Evolutionary conservation across 352 stramenopile species (phyloP).

Genomic region (Globisporangium echinulatum): DNA sequence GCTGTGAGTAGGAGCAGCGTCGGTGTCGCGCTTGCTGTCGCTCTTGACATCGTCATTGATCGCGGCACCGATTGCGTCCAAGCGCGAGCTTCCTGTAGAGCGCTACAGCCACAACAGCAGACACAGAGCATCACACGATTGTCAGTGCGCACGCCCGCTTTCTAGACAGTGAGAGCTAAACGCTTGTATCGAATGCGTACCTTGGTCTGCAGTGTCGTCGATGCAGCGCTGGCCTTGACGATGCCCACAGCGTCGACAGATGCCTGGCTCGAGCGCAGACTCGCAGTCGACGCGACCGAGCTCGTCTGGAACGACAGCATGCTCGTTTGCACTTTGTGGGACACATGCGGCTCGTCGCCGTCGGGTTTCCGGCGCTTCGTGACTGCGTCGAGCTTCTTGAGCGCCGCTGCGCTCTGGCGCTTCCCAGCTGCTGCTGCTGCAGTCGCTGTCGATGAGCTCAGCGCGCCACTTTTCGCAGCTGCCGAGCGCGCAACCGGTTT

Average conservation of each 20-base stretch:
- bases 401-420: constrained; percentile 1
- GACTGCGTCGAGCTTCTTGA: constrained; percentile 19
- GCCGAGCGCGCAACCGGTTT: constrained; percentile 1
- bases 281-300: constrained; percentile 6
- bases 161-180: not conserved
- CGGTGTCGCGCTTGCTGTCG: constrained; percentile 5
- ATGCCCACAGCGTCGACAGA: not conserved
- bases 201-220: constrained; percentile 8
- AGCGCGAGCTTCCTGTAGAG: constrained; percentile 3
- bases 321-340: constrained; percentile 60
- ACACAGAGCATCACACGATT: not conserved
- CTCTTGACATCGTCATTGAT: constrained; percentile 19
- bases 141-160: too few relatives aligned
- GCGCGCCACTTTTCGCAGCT: constrained; percentile 1
- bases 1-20: not conserved
- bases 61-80: not conserved
- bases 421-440: constrained; percentile 3
- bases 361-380: constrained; percentile 44
- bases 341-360: constrained; percentile 19
- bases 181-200: not conserved
- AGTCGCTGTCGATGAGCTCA: not conserved
- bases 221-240: constrained; percentile 1
- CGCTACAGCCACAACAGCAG: not conserved
- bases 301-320: constrained; percentile 56
- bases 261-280: constrained; percentile 1